phyloP scores from a whole-genome alignment of 805 yeast species.

The Priceomyces haplophilus region DNA sequence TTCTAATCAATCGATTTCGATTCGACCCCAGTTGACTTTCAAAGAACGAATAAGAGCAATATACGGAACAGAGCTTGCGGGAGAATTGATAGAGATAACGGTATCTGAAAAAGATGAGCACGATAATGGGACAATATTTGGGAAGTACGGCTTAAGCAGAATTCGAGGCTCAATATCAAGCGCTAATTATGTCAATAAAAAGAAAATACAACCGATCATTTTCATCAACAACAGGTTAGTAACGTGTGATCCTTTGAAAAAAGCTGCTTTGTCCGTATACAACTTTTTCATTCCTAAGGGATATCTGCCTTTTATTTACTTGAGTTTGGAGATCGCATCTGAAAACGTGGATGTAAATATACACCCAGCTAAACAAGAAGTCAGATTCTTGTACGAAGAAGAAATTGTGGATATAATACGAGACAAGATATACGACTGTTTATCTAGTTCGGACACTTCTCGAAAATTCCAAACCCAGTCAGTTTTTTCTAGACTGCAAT shows the following conservation, averaged over 20 bases:
- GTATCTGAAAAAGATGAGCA: constrained; percentile 20
- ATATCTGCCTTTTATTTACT: constrained; percentile 66
- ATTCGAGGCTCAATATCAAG: constrained; percentile 65
- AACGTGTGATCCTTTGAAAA: constrained; percentile 70
- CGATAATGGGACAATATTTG: constrained; percentile 10
- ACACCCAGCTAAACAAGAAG: constrained; percentile 95
- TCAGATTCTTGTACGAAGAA: constrained; percentile 78
- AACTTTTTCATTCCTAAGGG: constrained; percentile 75
- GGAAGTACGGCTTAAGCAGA: constrained; percentile 46
- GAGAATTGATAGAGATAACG: constrained; percentile 53
- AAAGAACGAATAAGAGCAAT: constrained; percentile 72
- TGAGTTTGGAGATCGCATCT: constrained; percentile 67
- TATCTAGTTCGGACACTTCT: constrained; percentile 61
- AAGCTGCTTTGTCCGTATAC: constrained; percentile 64
- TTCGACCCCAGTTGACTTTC: constrained; percentile 47
- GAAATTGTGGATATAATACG: constrained; percentile 72
- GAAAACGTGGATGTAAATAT: constrained; percentile 83
- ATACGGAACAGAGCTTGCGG: constrained; percentile 68
- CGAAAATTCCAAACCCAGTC: constrained; percentile 69
- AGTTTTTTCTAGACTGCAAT: constrained; percentile 23
- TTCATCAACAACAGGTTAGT: constrained; percentile 87
- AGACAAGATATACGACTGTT: constrained; percentile 42
- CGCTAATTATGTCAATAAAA: constrained; percentile 68
- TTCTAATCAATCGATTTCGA: constrained; percentile 59
- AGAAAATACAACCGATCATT: constrained; percentile 63